These are phyloP conservation scores for Globisporangium mamillatum DNA, from an alignment of 352 stramenopile genomes.

Conservation along the genomic window DNA sequence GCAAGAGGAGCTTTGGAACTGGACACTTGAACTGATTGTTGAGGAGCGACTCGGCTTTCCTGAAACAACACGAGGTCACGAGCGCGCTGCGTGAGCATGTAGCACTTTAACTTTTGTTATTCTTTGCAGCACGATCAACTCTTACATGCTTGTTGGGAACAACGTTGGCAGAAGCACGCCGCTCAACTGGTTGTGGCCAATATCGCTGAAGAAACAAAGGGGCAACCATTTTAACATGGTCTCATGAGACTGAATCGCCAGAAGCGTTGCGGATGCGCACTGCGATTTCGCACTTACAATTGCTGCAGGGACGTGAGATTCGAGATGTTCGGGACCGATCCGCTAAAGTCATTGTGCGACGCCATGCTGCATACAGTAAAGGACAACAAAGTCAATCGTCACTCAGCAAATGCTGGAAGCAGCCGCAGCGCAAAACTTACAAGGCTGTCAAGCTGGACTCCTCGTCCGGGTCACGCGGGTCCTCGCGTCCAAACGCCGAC, in stretches of 20 bases:
- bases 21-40: slow-evolving; percentile 28
- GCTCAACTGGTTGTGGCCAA: slow-evolving; percentile 32
- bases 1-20: background rate
- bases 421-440: slow-evolving; percentile 25
- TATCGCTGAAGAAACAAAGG: slow-evolving; percentile 20
- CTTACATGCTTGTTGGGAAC: slow-evolving; percentile 32
- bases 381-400: background rate
- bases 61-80: background rate
- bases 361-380: slow-evolving; percentile 30
- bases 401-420: background rate
- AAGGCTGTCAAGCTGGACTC: slow-evolving; percentile 37
- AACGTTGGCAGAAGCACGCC: slow-evolving; percentile 20
- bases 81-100: background rate
- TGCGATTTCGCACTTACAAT: slow-evolving; percentile 38
- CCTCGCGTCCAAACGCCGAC: slow-evolving; percentile 37
- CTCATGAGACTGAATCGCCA: background rate
- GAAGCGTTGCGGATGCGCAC: background rate
- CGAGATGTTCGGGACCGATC: slow-evolving; percentile 35
- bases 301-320: slow-evolving; percentile 41
- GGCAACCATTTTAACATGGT: background rate
- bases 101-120: slow-evolving; percentile 12
- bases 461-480: slow-evolving; percentile 52
- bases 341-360: slow-evolving; percentile 43
- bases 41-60: slow-evolving; percentile 13
- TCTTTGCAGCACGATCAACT: slow-evolving; percentile 11